Conservation (phyloP, 1,284 basidiomycete genomes). For the Ganoderma boninense region DNA sequence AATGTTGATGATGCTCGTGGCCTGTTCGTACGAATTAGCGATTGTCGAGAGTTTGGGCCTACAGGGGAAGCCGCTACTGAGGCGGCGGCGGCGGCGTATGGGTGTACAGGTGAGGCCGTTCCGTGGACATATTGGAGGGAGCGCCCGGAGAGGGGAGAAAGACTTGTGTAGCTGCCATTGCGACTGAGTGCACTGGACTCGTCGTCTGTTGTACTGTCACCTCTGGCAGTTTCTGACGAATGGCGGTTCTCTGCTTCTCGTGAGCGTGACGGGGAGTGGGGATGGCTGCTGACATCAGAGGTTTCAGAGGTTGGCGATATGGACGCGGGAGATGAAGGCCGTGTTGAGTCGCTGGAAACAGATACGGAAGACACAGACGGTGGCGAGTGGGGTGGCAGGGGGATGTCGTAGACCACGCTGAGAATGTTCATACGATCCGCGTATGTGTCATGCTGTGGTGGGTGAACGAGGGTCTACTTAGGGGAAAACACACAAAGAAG, state of each 20-base stretch:
- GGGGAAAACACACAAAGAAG: constrained; percentile 16
- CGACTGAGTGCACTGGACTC: constrained; percentile 42
- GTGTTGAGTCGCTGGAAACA: constrained; percentile 61
- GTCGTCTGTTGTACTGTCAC: constrained; percentile 35
- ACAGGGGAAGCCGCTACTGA: constrained; percentile 30
- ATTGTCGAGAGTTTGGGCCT: constrained; percentile 29
- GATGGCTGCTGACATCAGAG: constrained; percentile 51
- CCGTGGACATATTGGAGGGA: constrained; percentile 27
- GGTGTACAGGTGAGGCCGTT: constrained; percentile 34
- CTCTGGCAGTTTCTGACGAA: constrained; percentile 40
- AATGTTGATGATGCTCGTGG: constrained; percentile 66
- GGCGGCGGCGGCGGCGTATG: constrained; percentile 38
- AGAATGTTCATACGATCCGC: constrained; percentile 90
- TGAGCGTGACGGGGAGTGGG: constrained; percentile 40
- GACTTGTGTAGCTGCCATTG: constrained; percentile 26
- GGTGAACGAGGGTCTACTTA: constrained; percentile 22
- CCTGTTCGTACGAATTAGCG: constrained; percentile 41
- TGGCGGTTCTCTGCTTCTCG: constrained; percentile 44
- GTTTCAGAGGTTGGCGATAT: constrained; percentile 62
- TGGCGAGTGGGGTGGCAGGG: constrained; percentile 70
- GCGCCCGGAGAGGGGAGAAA: constrained; percentile 36
- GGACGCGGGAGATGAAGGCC: constrained; percentile 56
- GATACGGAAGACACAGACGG: constrained; percentile 58
- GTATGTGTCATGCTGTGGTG: constrained; percentile 83
- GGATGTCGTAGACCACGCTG: constrained; percentile 85